Conservation (phyloP, 129 eudicot species). For the Flaveria sonorensis region DNA sequence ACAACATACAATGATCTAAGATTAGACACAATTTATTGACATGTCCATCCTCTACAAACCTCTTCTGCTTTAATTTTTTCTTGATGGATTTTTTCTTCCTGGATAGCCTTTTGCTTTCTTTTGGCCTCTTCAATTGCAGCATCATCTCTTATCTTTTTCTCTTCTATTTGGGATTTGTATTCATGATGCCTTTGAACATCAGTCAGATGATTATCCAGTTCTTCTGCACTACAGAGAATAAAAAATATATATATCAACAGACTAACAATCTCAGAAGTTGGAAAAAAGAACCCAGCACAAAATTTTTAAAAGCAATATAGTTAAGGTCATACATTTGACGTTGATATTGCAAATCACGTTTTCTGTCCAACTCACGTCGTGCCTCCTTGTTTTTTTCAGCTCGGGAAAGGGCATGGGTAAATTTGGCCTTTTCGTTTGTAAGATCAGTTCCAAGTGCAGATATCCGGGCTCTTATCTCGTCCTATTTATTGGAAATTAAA, state of each 20-base stretch:
- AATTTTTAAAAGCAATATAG: background rate
- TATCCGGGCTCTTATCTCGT: slow-evolving; percentile 65
- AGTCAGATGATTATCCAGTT: slow-evolving; percentile 88
- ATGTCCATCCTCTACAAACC: slow-evolving; percentile 47
- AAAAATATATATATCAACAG: slow-evolving; percentile 25
- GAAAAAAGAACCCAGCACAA: background rate
- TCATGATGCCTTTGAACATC: slow-evolving; percentile 88
- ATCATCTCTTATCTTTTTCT: slow-evolving; percentile 85
- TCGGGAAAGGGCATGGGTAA: slow-evolving; percentile 46
- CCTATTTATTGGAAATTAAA: slow-evolving; percentile 41
- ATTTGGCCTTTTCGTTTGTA: slow-evolving; percentile 58
- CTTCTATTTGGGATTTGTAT: slow-evolving; percentile 82
- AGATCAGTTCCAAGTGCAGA: slow-evolving; percentile 63
- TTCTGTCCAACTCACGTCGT: slow-evolving; percentile 69
- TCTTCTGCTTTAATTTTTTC: slow-evolving; percentile 72
- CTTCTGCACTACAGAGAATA: slow-evolving; percentile 71
- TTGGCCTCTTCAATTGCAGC: slow-evolving; percentile 83
- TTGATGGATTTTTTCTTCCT: slow-evolving; percentile 71
- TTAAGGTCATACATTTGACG: slow-evolving; percentile 67
- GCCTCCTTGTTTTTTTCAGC: slow-evolving; percentile 60
- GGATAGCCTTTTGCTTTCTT: slow-evolving; percentile 74
- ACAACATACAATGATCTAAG: background rate
- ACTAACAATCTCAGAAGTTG: slow-evolving; percentile 20
- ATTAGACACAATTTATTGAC: slow-evolving; percentile 1
- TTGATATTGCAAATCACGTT: slow-evolving; percentile 77